A percentile compares a stretch with the other conserved stretches of the same genome.
Conservation (phyloP, 306 rosid genomes). For the Purshia tridentata region DNA sequence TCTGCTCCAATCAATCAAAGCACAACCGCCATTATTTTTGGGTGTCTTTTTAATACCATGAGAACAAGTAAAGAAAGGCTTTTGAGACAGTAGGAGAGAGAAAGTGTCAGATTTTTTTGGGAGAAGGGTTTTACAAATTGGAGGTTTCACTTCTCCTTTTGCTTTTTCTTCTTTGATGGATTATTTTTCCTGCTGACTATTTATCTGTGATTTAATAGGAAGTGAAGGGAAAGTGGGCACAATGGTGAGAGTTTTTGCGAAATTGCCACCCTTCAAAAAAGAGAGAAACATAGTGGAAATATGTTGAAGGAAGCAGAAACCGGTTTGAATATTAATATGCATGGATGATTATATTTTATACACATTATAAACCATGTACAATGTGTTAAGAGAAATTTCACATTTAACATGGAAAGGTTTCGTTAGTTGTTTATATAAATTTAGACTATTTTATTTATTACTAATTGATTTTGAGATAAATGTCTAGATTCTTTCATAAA, state of each 20-base stretch:
- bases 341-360: conserved; percentile 32
- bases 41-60: conserved; percentile 50
- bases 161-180: not conserved
- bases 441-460: too few species aligned
- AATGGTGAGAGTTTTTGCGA: conserved; percentile 8
- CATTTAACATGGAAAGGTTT: too few species aligned
- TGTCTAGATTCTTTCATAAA: too few species aligned
- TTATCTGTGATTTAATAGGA: conserved; percentile 1
- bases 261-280: conserved; percentile 20
- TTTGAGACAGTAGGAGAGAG: conserved; percentile 33
- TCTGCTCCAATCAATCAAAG: conserved; percentile 65
- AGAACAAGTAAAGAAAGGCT: conserved; percentile 26
- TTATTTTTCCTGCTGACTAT: not conserved
- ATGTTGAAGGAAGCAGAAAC: not conserved
- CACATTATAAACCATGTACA: conserved; percentile 9
- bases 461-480: too few species aligned
- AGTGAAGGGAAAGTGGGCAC: not conserved
- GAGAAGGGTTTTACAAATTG: conserved; percentile 29
- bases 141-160: not conserved
- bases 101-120: conserved; percentile 44
- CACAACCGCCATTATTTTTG: conserved; percentile 79
- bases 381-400: too few species aligned
- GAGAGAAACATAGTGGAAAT: not conserved
- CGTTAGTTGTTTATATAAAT: too few species aligned
- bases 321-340: conserved; percentile 27